Conservation (phyloP, 352 stramenopile genomes). For the Paralagenidium karlingii region DNA sequence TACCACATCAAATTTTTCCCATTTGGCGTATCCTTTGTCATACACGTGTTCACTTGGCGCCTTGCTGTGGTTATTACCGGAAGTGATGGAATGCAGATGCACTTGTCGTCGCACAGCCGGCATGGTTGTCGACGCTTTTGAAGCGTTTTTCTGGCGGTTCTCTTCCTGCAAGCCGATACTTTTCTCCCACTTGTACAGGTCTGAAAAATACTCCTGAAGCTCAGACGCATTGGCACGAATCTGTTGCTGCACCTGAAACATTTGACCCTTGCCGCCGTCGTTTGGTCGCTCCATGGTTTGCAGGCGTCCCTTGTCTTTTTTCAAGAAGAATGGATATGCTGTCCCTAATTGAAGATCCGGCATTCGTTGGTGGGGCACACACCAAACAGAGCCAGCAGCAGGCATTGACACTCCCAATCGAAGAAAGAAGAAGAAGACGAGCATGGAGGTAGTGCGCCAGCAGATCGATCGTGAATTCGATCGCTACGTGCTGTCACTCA, state of each 20-base stretch:
- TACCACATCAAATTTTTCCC: conserved; percentile 83
- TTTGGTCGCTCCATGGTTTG: conserved; percentile 11
- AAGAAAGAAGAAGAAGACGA: conserved; percentile 6
- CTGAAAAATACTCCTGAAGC: conserved; percentile 64
- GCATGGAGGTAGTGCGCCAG: conserved; percentile 48
- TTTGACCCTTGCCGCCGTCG: conserved; percentile 9
- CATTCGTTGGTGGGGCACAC: too few relatives aligned
- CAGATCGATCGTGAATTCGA: conserved; percentile 74
- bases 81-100: background rate
- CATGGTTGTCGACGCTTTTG: conserved; percentile 4
- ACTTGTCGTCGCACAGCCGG: background rate
- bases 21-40: conserved; percentile 85
- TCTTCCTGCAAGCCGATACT: conserved; percentile 39
- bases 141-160: conserved; percentile 9
- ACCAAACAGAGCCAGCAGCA: too few relatives aligned
- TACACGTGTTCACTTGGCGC: conserved; percentile 63
- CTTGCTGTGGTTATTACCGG: too few relatives aligned
- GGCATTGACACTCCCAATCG: too few relatives aligned
- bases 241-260: conserved; percentile 67
- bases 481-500: conserved; percentile 41
- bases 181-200: conserved; percentile 74
- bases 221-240: conserved; percentile 69
- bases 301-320: too few relatives aligned
- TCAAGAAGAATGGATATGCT: too few relatives aligned
- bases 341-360: too few relatives aligned